phyloP scores from a whole-genome alignment of 1,284 basidiomycete species.

The Cystobasidiaceae sp. region DNA sequence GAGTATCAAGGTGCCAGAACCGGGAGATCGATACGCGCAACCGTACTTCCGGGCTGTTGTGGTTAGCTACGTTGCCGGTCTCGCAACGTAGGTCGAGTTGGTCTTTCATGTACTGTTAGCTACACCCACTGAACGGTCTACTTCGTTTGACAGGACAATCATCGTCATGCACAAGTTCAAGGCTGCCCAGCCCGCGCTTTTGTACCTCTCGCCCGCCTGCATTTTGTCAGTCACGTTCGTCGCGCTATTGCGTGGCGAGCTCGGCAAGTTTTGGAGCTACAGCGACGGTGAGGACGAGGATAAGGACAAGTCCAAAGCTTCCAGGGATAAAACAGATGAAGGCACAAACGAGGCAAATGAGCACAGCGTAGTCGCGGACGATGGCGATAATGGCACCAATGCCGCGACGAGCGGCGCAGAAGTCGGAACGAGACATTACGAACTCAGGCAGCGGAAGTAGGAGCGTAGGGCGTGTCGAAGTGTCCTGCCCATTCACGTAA shows the following conservation, averaged over 20 bases:
- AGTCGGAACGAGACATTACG: too few species aligned
- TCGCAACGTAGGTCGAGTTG: conserved; percentile 24
- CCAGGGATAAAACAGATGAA: background rate
- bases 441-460: too few species aligned
- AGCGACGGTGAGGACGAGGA: conserved; percentile 49
- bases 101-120: too few species aligned
- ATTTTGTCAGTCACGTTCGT: conserved; percentile 59
- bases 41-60: conserved; percentile 75
- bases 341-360: too few species aligned
- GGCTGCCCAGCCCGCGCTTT: conserved; percentile 81
- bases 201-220: conserved; percentile 69
- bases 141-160: conserved; percentile 66
- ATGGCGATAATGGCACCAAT: too few species aligned
- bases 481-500: too few species aligned
- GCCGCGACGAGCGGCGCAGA: too few species aligned
- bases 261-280: conserved; percentile 61
- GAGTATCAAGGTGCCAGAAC: conserved; percentile 28
- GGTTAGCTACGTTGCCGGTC: conserved; percentile 68
- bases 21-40: conserved; percentile 53
- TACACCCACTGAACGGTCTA: background rate
- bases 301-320: conserved; percentile 20
- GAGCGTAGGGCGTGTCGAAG: too few species aligned
- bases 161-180: conserved; percentile 75
- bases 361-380: too few species aligned
- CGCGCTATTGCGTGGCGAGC: conserved; percentile 56